phyloP scores from a whole-genome alignment of 2,329 filamentous ascomycete genomes.

The Neocatenulostroma microsporum region DNA sequence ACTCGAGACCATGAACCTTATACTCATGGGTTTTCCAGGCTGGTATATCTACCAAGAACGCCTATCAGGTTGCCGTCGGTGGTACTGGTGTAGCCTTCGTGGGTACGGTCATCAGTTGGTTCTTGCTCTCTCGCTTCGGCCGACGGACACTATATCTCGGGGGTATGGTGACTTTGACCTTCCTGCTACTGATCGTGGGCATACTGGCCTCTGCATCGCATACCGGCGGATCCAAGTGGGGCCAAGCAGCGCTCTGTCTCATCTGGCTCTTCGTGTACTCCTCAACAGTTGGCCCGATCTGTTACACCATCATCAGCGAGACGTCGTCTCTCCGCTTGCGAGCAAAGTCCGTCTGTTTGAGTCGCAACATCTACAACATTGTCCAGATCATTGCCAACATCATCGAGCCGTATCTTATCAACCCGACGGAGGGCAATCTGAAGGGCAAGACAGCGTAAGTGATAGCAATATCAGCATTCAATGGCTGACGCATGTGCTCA shows the following conservation, averaged over 20 bases:
- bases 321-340: slow-evolving; percentile 22
- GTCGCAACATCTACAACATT: too few relatives aligned
- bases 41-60: slow-evolving; percentile 25
- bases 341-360: slow-evolving; percentile 23
- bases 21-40: too few relatives aligned
- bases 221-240: slow-evolving; percentile 10
- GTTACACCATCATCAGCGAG: slow-evolving; percentile 20
- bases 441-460: slow-evolving; percentile 41
- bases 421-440: slow-evolving; percentile 17
- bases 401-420: slow-evolving; percentile 19
- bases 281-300: slow-evolving; percentile 21
- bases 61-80: slow-evolving; percentile 31
- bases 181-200: slow-evolving; percentile 15
- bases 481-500: too few relatives aligned
- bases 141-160: slow-evolving; percentile 33
- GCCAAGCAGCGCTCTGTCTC: slow-evolving; percentile 13
- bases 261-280: slow-evolving; percentile 18
- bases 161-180: slow-evolving; percentile 11
- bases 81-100: slow-evolving; percentile 17
- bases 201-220: slow-evolving; percentile 13
- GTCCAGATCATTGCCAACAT: slow-evolving; percentile 22
- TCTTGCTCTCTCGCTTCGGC: slow-evolving; percentile 30
- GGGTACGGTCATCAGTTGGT: slow-evolving; percentile 20
- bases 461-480: too few relatives aligned
- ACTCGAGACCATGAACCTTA: too few relatives aligned